Evolutionary conservation across 805 yeast species (phyloP).

Genomic region (Teunomyces gatunensis): DNA sequence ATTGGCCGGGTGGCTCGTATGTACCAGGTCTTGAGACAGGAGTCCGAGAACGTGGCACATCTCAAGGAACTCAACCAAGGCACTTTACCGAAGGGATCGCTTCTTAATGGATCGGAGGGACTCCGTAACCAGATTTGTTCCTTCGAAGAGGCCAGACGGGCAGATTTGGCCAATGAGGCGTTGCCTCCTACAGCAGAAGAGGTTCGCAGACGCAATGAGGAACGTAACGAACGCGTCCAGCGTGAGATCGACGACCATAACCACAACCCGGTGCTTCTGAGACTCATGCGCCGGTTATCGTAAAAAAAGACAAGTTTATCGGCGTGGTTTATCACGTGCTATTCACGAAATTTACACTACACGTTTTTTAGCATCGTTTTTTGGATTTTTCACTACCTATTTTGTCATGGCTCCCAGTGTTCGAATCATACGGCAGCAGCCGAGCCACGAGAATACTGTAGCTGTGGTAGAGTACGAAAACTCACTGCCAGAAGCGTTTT

Average conservation of each 20-base stretch:
- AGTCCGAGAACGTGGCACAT: constrained; percentile 80
- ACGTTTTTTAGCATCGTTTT: no score
- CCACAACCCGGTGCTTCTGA: constrained; percentile 36
- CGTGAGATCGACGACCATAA: constrained; percentile 29
- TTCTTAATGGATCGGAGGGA: constrained; percentile 80
- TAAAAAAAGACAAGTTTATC: neutral
- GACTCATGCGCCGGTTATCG: constrained; percentile 37
- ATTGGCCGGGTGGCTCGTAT: constrained; percentile 94
- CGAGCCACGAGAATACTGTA: constrained; percentile 43
- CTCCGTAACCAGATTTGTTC: constrained; percentile 63
- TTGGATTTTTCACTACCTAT: no score
- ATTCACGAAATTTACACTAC: neutral
- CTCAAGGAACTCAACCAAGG: constrained; percentile 73
- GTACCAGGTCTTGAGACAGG: constrained; percentile 86
- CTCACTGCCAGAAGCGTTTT: constrained; percentile 39
- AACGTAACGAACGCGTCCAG: constrained; percentile 43
- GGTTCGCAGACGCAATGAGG: constrained; percentile 41
- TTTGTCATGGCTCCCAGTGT: constrained; percentile 3
- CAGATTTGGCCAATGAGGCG: constrained; percentile 82
- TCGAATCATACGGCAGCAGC: constrained; percentile 22
- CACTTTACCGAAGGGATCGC: constrained; percentile 80
- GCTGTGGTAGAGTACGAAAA: constrained; percentile 29
- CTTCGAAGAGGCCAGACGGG: constrained; percentile 79
- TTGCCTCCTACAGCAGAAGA: constrained; percentile 79
- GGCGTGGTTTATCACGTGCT: neutral